Evolutionary conservation across 2,329 filamentous ascomycete genomes (phyloP).

Genomic region (Colletotrichum neosansevieriae): DNA sequence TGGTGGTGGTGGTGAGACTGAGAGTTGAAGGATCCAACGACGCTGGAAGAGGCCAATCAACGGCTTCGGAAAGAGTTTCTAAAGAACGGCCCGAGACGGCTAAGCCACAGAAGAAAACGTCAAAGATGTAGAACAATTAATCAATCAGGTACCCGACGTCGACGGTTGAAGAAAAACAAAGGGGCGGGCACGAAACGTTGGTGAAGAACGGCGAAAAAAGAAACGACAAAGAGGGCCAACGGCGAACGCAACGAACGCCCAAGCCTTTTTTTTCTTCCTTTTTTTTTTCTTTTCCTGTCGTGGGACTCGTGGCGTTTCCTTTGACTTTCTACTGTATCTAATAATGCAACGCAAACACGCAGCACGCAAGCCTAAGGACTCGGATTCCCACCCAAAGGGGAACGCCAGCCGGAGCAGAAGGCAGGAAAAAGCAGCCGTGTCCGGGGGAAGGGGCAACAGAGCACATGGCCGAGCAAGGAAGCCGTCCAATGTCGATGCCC

Average conservation of each 20-base stretch:
- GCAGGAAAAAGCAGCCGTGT: conserved; percentile 24
- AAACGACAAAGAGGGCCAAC: conserved; percentile 1
- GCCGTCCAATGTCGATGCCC: conserved; percentile 2
- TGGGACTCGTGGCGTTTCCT: too few species aligned
- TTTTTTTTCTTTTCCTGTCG: too few species aligned
- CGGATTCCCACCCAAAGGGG: conserved; percentile 15
- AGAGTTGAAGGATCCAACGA: too few species aligned
- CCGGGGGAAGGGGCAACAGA: conserved; percentile 28
- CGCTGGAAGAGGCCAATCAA: too few species aligned
- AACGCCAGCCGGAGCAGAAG: conserved; percentile 21
- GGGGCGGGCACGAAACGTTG: background rate
- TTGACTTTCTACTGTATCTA: too few species aligned
- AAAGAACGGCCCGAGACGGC: background rate
- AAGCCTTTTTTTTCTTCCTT: too few species aligned
- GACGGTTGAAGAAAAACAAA: conserved; percentile 28
- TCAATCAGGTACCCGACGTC: background rate
- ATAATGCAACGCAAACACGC: background rate
- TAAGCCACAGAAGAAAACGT: conserved; percentile 21
- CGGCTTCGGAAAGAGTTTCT: too few species aligned
- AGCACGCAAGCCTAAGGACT: background rate
- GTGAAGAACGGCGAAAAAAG: conserved; percentile 2
- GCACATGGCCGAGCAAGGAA: conserved; percentile 37
- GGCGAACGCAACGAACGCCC: too few species aligned
- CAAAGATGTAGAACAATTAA: background rate
- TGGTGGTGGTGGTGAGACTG: background rate